These are phyloP conservation scores for Rhodotorula mucilaginosa DNA, from an alignment of 1,284 basidiomycete species.

Conservation along the genomic window DNA sequence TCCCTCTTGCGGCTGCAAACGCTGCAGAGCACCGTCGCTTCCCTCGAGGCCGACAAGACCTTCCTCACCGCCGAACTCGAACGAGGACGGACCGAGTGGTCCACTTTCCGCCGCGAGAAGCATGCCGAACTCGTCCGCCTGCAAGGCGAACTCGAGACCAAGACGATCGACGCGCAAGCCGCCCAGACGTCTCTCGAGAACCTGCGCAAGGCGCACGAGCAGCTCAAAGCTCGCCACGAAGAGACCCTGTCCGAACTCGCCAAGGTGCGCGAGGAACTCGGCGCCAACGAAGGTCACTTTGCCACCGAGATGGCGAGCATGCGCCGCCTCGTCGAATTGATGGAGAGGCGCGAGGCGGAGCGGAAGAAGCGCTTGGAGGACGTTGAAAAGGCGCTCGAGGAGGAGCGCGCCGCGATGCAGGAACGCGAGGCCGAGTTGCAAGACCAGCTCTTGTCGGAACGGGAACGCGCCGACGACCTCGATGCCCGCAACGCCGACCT, in stretches of 20 bases:
- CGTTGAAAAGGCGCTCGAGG: constrained; percentile 74
- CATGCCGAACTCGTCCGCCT: constrained; percentile 70
- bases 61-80: constrained; percentile 40
- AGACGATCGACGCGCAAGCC: constrained; percentile 63
- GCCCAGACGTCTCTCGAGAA: constrained; percentile 64
- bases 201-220: constrained; percentile 65
- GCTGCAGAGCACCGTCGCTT: constrained; percentile 31
- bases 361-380: constrained; percentile 70
- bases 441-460: constrained; percentile 63
- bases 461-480: constrained; percentile 48
- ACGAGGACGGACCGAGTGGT: constrained; percentile 33
- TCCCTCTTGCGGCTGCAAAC: constrained; percentile 37
- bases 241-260: constrained; percentile 69
- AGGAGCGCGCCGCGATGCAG: constrained; percentile 66
- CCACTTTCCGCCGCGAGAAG: constrained; percentile 32
- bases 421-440: constrained; percentile 60
- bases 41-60: constrained; percentile 55
- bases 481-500: constrained; percentile 52
- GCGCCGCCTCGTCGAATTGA: constrained; percentile 67
- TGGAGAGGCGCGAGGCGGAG: constrained; percentile 78
- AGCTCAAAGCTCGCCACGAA: constrained; percentile 65
- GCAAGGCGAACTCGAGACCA: constrained; percentile 67
- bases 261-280: constrained; percentile 67
- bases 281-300: constrained; percentile 74
- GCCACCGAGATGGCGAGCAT: constrained; percentile 68